Conservation (phyloP, 176 grass and related monocot species). For the Olyra latifolia region DNA sequence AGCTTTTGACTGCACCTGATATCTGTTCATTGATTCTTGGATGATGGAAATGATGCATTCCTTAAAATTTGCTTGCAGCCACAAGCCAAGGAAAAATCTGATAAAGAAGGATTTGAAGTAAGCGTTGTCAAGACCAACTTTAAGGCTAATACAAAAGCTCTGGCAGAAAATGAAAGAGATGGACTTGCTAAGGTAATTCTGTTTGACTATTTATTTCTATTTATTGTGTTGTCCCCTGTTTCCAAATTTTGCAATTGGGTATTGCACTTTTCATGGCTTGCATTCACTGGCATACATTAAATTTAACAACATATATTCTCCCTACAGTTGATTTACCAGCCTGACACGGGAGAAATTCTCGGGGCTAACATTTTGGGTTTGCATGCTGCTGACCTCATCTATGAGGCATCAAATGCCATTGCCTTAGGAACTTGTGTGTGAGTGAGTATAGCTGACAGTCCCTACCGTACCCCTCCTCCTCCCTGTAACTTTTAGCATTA, state of each 20-base stretch:
- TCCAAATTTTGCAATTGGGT: not conserved
- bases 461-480: too few species aligned
- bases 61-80: slow-evolving; percentile 69
- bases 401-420: slow-evolving; percentile 92
- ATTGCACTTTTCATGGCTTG: not conserved
- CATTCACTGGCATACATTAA: not conserved
- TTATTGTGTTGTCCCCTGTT: slow-evolving; percentile 1
- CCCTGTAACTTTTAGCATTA: not conserved
- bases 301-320: slow-evolving; percentile 19
- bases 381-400: slow-evolving; percentile 93
- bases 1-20: slow-evolving; percentile 9
- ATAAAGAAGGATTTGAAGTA: slow-evolving; percentile 85
- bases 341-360: slow-evolving; percentile 91
- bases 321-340: slow-evolving; percentile 84
- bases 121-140: slow-evolving; percentile 90
- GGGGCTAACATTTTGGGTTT: slow-evolving; percentile 96
- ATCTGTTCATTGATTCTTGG: not conserved
- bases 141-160: slow-evolving; percentile 97
- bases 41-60: not conserved
- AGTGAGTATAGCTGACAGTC: slow-evolving; percentile 37
- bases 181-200: slow-evolving; percentile 78
- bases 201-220: not conserved
- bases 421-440: slow-evolving; percentile 78
- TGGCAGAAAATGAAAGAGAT: slow-evolving; percentile 96
- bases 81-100: slow-evolving; percentile 90